Base-by-base conservation (phyloP, 2,329 filamentous ascomycete genomes). In the Pleoardoris graminearum region DNA sequence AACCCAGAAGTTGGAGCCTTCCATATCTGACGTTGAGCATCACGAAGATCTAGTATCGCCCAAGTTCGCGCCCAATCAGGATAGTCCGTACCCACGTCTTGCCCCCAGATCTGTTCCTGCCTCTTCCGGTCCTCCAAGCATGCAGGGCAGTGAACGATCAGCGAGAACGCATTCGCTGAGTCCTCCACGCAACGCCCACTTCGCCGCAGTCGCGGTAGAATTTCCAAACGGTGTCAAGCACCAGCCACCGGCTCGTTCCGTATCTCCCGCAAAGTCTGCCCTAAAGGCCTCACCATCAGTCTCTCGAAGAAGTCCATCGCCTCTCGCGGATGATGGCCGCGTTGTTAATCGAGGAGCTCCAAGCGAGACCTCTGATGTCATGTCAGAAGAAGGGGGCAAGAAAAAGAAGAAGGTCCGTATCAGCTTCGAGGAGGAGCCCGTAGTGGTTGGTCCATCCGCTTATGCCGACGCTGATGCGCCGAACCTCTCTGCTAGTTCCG, bases 211-310 rank as follows among this genome's bases (percentile, higher is more conserved):
- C 7, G 77, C 83, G 29, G 80, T 82, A 6, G 76, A 80, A 21
- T 71, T 77, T 14, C 65, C 76, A 36, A 68, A 85, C 11, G 74
- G 80, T 1, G 77, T 87, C 23, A 85, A 80, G 57, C 88, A 92
- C 65, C 81, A 85, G 48, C 89, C 89, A 5, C 85, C 87, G 19
- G 78, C 84, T 25, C 81, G 89, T 42, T 90, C 88, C 4, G 76
- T 88, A 10, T 91, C 89, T 0, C 89, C 89, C 8, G 85, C 85
- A 39, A 93, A 93, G 69, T 91, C 89, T 1, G 89, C 88, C 1
- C 67, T 92, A 57, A 92, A 92, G 68, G 79, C 85, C 25, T 79
- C 77, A 1, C 84, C 83, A 43, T 80, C 84, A 1, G 78, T 81
- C 1, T 78, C 77, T 0, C 57, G 76, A 10, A 69, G 77, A 16